These are phyloP conservation scores for Lojkania enalia DNA, from an alignment of 2,329 filamentous ascomycete species.

Conservation along the genomic window DNA sequence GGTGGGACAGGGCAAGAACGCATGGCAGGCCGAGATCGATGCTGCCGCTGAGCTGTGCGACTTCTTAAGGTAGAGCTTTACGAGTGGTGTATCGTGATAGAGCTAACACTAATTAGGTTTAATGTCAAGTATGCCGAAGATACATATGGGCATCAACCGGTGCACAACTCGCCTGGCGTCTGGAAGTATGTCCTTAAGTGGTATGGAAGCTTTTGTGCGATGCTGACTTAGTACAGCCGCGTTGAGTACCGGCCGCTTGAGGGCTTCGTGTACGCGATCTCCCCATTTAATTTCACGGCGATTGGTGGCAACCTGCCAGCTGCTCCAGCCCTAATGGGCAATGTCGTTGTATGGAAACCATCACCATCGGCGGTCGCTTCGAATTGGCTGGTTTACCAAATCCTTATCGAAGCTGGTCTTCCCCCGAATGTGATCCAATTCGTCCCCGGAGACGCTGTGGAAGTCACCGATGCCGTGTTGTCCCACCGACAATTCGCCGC, in stretches of 20 bases:
- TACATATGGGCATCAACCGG: slow-evolving; percentile 83
- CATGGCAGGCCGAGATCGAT: slow-evolving; percentile 99
- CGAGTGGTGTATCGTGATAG: not conserved
- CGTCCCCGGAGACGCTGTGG: slow-evolving; percentile 82
- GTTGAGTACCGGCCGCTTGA: slow-evolving; percentile 88
- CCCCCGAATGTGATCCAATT: slow-evolving; percentile 92
- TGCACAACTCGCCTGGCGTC: slow-evolving; percentile 77
- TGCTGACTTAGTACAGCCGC: slow-evolving; percentile 53
- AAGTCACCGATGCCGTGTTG: slow-evolving; percentile 78
- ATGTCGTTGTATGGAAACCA: slow-evolving; percentile 97
- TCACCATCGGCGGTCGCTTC: slow-evolving; percentile 85
- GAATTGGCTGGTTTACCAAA: slow-evolving; percentile 88
- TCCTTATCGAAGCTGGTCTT: slow-evolving; percentile 87
- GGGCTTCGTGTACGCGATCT: slow-evolving; percentile 93
- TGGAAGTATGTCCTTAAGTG: slow-evolving; percentile 67
- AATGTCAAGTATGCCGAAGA: slow-evolving; percentile 94
- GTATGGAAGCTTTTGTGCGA: not conserved
- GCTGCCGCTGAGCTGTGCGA: slow-evolving; percentile 89
- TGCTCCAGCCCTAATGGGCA: slow-evolving; percentile 85
- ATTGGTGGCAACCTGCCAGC: slow-evolving; percentile 86
- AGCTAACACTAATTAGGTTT: slow-evolving; percentile 56
- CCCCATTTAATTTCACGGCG: slow-evolving; percentile 96
- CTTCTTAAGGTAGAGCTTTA: slow-evolving; percentile 67
- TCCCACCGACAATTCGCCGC: slow-evolving; percentile 80
- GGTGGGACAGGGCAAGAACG: slow-evolving; percentile 96